phyloP scores from a whole-genome alignment of 2,329 filamentous ascomycete genomes.

The Aspergillus japonicus region DNA sequence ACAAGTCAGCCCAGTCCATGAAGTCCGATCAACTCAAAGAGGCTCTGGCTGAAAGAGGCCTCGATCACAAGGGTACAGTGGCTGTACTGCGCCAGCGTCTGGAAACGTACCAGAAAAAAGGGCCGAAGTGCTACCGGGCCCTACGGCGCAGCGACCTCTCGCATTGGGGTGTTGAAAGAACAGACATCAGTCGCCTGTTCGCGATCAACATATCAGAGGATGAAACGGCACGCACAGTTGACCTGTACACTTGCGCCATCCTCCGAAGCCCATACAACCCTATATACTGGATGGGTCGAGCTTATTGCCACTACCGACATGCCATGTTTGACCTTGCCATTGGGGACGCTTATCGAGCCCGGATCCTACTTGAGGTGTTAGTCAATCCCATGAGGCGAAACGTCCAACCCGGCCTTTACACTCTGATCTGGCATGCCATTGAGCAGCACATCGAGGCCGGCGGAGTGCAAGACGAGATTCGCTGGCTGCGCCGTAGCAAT shows the following conservation, averaged over 20 bases:
- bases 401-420: slow-evolving; percentile 1
- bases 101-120: slow-evolving; percentile 18
- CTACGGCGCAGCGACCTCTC: slow-evolving; percentile 27
- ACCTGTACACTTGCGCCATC: slow-evolving; percentile 40
- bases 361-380: slow-evolving; percentile 34
- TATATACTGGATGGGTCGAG: slow-evolving; percentile 38
- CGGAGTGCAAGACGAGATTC: slow-evolving; percentile 14
- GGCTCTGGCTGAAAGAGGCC: not conserved
- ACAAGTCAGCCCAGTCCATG: not conserved
- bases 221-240: slow-evolving; percentile 24
- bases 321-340: slow-evolving; percentile 37
- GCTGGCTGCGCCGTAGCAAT: slow-evolving; percentile 21
- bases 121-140: slow-evolving; percentile 12
- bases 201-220: slow-evolving; percentile 18
- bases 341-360: slow-evolving; percentile 39
- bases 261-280: slow-evolving; percentile 38
- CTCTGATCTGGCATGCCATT: slow-evolving; percentile 31
- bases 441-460: slow-evolving; percentile 29
- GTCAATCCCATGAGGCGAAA: slow-evolving; percentile 11
- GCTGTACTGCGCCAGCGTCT: slow-evolving; percentile 22
- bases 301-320: slow-evolving; percentile 35
- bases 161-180: slow-evolving; percentile 25
- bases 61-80: not conserved
- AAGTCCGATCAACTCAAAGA: not conserved
- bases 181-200: slow-evolving; percentile 9